Evolutionary conservation across 345 rosid species (phyloP).

Genomic region (Hevea brasiliensis): DNA sequence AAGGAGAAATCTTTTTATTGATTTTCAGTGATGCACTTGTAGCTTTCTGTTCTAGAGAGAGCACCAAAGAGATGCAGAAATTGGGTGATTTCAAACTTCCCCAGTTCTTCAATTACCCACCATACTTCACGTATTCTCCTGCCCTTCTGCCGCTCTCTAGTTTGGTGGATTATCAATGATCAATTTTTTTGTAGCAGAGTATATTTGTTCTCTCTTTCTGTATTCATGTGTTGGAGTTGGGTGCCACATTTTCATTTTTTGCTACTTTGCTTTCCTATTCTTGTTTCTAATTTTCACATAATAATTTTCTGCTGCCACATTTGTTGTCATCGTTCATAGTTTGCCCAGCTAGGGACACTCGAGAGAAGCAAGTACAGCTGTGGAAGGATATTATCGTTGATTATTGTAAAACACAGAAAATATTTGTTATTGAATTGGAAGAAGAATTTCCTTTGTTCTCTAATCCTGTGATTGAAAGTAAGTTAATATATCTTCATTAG

Average conservation of each 20-base stretch:
- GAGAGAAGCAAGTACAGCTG: slow-evolving; percentile 90
- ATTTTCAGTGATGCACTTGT: slow-evolving; percentile 11
- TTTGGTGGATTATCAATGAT: too few species aligned
- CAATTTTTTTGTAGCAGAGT: neutral
- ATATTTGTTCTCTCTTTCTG: neutral
- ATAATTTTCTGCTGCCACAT: neutral
- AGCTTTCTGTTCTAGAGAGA: slow-evolving; percentile 11
- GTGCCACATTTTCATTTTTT: neutral
- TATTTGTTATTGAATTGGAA: slow-evolving; percentile 68
- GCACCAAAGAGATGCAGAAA: slow-evolving; percentile 58
- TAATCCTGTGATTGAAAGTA: slow-evolving; percentile 75
- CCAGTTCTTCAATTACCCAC: slow-evolving; percentile 93
- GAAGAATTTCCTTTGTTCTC: slow-evolving; percentile 84
- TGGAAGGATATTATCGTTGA: slow-evolving; percentile 94
- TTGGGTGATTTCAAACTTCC: slow-evolving; percentile 89
- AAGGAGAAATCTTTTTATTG: neutral
- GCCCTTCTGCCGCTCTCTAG: neutral
- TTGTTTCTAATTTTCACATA: neutral
- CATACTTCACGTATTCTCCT: slow-evolving; percentile 84
- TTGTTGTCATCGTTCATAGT: slow-evolving; percentile 30
- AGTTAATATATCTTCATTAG: slow-evolving; percentile 21
- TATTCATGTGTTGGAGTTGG: neutral
- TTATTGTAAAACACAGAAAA: slow-evolving; percentile 67
- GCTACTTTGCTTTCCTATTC: neutral
- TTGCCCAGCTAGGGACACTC: slow-evolving; percentile 93